Base-by-base conservation (phyloP, 2,329 filamentous ascomycete species). In the Mycocentrospora acerina region DNA sequence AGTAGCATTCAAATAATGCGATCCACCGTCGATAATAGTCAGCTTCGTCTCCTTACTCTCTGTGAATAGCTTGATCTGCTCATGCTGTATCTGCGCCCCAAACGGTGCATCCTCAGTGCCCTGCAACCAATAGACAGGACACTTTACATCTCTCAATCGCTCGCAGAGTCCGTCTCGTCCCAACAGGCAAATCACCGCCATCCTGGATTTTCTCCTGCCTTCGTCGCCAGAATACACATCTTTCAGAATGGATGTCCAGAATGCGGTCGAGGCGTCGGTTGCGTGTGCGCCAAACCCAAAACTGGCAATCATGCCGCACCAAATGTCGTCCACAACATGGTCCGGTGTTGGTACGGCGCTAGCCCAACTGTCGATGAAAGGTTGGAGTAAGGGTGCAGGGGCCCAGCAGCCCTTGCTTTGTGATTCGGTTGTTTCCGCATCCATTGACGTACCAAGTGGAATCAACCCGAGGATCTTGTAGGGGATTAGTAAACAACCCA, bases 401-500 rank as follows among this genome's bases (percentile, higher is more conserved):
- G 78, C 66, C 74, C 75, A 78, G 59, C 74, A 77, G 4, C 71
- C 68, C 4, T 75, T 60, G 8, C 54, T 45, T 12, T 70, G 67
- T n/a, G 69, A 71, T 10, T 67, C 61, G 12, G 66, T 51, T 13
- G 69, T 72, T 47, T 78, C 75, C 36, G 61, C 68, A 55, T 77
- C 74, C 62, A 78, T 66, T 1, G 72, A 76, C 2, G 74, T 76
- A 14, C 75, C 76, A 7, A 78, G 57, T 0, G 72, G 73, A n/a
- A 79, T 68, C 32, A 78, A 68, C 4, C 76, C 76, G n/a, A 62
- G 50, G 19, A 22, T 22, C 19, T 22, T 22, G 5, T 22, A 9
- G 9, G 19, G 19, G 5, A 9, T 22, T 5, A 22, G 19, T 6
- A 22, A 22, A 22, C 19, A 9, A 9, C 5, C 19, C 5, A 22